phyloP scores from a whole-genome alignment of 1,284 basidiomycete species.

The Austropuccinia psidii region DNA sequence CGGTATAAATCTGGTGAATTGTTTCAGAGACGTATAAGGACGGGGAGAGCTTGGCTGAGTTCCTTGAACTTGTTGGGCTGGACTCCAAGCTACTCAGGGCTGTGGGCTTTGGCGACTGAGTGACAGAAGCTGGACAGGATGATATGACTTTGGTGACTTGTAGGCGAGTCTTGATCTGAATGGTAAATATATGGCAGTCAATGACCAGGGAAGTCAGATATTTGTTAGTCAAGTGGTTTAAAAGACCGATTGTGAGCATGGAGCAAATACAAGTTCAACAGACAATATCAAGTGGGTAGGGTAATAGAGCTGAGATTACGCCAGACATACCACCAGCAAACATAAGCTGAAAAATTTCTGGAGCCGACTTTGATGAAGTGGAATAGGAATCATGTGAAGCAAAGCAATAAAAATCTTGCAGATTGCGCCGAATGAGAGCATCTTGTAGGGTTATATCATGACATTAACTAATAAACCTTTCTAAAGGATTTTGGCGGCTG shows the following conservation, averaged over 20 bases:
- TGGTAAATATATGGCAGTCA: neutral
- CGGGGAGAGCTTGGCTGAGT: neutral
- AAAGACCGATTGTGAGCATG: neutral
- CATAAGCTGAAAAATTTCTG: constrained; percentile 41
- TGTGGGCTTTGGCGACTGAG: neutral
- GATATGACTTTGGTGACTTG: constrained; percentile 35
- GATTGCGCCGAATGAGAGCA: constrained; percentile 4
- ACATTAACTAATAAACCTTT: neutral
- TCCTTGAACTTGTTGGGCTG: neutral
- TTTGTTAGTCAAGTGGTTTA: neutral
- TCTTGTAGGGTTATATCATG: neutral
- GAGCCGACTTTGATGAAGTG: constrained; percentile 30
- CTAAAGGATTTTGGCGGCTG: neutral
- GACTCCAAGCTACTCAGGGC: neutral
- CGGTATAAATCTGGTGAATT: constrained; percentile 28
- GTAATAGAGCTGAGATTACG: constrained; percentile 41
- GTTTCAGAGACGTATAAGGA: constrained; percentile 4
- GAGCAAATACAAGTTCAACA: neutral
- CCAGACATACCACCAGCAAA: constrained; percentile 43
- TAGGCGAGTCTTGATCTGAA: constrained; percentile 33
- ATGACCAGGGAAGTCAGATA: neutral
- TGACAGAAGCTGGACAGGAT: constrained; percentile 11
- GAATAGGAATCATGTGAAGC: constrained; percentile 6
- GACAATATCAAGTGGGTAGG: constrained; percentile 42
- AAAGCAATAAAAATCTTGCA: constrained; percentile 1